Conservation (phyloP, 2,329 filamentous ascomycete species). For the Blastomyces parvus region DNA sequence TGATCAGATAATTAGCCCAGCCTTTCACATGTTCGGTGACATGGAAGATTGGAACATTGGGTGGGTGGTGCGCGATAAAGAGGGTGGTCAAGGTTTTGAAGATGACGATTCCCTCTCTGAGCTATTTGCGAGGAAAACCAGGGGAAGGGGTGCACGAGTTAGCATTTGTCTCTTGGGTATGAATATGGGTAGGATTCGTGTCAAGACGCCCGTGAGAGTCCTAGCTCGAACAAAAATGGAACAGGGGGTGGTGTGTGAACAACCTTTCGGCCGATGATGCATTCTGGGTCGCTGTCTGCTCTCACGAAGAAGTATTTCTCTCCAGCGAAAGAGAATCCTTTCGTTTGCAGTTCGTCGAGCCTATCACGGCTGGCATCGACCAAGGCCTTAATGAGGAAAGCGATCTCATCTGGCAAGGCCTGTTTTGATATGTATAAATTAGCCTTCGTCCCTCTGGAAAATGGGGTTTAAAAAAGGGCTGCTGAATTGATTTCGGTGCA, state of each 20-base stretch:
- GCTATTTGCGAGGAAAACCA: constrained; percentile 39
- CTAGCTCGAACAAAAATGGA: neutral
- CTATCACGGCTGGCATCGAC: constrained; percentile 41
- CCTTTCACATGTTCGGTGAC: neutral
- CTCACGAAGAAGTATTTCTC: constrained; percentile 70
- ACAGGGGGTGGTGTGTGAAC: neutral
- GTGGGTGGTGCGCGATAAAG: constrained; percentile 73
- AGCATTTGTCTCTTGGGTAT: neutral
- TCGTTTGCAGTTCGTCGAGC: constrained; percentile 57
- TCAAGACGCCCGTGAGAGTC: neutral
- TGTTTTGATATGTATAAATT: constrained; percentile 19
- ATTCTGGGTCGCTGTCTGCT: constrained; percentile 63
- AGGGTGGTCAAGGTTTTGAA: constrained; percentile 84
- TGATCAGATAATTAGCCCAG: constrained; percentile 5
- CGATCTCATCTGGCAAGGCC: constrained; percentile 47
- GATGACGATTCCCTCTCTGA: constrained; percentile 69
- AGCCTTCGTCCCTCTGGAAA: neutral
- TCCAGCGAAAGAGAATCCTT: constrained; percentile 66
- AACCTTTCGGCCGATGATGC: constrained; percentile 6
- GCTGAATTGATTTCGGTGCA: neutral
- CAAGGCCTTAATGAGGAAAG: constrained; percentile 43
- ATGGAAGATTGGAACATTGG: neutral
- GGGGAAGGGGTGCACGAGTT: neutral
- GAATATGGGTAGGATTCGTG: no score
- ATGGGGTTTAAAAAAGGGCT: no score